Evolutionary conservation across 768 basidiomycete genomes (phyloP).

Genomic region (Fibroporia radiculosa): DNA sequence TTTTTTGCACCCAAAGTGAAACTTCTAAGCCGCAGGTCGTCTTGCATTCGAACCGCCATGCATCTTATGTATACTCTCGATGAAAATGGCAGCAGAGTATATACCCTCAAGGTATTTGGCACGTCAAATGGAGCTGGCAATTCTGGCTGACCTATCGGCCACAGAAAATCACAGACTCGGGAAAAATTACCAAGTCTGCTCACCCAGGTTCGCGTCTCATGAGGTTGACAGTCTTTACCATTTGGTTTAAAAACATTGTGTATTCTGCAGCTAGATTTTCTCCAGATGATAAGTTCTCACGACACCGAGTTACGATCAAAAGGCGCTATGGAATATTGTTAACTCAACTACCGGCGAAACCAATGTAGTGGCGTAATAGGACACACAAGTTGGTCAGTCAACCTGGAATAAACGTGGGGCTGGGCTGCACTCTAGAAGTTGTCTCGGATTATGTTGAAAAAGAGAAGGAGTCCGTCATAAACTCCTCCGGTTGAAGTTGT

Average conservation of each 20-base stretch:
- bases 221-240: neutral
- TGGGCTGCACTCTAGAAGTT: no score
- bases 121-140: neutral
- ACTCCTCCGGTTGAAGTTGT: no score
- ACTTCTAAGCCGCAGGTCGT: no score
- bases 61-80: slow-evolving; percentile 95
- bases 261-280: slow-evolving; percentile 79
- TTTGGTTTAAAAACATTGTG: neutral
- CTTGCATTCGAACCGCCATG: no score
- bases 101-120: slow-evolving; percentile 78
- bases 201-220: slow-evolving; percentile 71
- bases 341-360: slow-evolving; percentile 85
- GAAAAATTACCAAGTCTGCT: slow-evolving; percentile 88
- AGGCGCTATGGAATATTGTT: slow-evolving; percentile 84
- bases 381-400: no score
- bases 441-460: no score
- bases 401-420: no score
- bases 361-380: no score
- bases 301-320: slow-evolving; percentile 96
- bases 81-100: slow-evolving; percentile 69
- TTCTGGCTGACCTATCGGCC: neutral
- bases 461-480: no score
- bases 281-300: slow-evolving; percentile 98
- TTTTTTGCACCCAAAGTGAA: no score
- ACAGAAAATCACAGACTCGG: slow-evolving; percentile 79